A percentile compares a stretch with the other conserved stretches of the same genome.
Conservation (phyloP, 2,329 filamentous ascomycete species). For the Aureobasidium musti region DNA sequence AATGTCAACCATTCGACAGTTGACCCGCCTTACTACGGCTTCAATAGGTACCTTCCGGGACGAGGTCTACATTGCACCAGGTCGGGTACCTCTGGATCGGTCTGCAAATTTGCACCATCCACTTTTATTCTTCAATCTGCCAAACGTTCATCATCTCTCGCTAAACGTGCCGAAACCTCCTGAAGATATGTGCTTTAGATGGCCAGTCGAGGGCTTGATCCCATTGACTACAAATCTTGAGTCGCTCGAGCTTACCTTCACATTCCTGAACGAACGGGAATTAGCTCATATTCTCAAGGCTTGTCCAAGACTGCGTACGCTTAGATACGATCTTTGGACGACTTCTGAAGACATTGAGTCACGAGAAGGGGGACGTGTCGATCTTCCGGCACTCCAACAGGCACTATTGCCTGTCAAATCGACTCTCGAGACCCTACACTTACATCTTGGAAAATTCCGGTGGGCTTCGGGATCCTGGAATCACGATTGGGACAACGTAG, state of each 20-base stretch:
- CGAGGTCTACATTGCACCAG: neutral
- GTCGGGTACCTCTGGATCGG: neutral
- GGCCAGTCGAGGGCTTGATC: neutral
- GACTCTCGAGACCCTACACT: conserved; percentile 1
- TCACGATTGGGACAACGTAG: neutral
- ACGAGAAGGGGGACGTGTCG: neutral
- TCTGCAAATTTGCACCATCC: neutral
- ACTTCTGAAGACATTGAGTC: neutral
- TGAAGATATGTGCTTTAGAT: neutral
- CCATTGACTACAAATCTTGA: neutral
- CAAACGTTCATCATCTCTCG: neutral
- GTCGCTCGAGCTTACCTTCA: conserved; percentile 9
- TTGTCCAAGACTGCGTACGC: neutral
- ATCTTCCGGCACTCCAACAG: neutral
- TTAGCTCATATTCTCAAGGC: neutral
- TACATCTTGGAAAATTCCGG: neutral
- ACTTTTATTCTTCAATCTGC: neutral
- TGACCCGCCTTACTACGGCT: neutral
- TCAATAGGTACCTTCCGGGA: neutral
- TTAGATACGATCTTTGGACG: conserved; percentile 18
- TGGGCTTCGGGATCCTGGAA: conserved; percentile 7
- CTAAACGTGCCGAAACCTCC: neutral
- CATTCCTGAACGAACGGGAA: neutral
- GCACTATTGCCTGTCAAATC: neutral
- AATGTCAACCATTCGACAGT: neutral